These are phyloP conservation scores for Mediolabrus comicus DNA, from an alignment of 108 stramenopile genomes.

Conservation along the genomic window DNA sequence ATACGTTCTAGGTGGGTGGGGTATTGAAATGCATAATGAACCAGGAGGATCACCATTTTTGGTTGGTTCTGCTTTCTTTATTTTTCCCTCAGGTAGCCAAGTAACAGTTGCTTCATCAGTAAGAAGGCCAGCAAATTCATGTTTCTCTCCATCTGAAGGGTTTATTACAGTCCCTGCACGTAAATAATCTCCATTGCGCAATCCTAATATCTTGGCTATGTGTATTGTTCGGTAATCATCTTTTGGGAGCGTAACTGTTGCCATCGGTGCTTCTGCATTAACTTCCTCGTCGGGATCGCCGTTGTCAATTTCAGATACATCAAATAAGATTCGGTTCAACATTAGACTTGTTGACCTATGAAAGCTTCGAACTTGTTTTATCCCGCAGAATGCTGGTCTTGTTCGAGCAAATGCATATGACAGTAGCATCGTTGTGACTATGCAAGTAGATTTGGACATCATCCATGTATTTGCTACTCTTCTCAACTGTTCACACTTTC, in stretches of 20 bases:
- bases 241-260: constrained; percentile 58
- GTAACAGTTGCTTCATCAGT: constrained; percentile 73
- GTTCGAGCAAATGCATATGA: not conserved
- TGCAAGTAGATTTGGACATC: too few relatives aligned
- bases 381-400: not conserved
- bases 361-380: constrained; percentile 1
- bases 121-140: constrained; percentile 42
- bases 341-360: constrained; percentile 22
- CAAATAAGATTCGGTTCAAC: constrained; percentile 79
- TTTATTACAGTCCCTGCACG: constrained; percentile 71
- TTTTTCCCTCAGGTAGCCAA: constrained; percentile 83
- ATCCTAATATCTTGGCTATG: constrained; percentile 71
- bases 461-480: too few relatives aligned
- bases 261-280: constrained; percentile 10
- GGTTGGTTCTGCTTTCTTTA: constrained; percentile 73
- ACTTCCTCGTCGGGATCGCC: not conserved
- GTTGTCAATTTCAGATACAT: constrained; percentile 51
- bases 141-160: not conserved
- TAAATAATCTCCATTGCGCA: constrained; percentile 68
- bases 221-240: constrained; percentile 85
- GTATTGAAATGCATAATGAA: constrained; percentile 48
- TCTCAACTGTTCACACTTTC: too few relatives aligned
- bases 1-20: constrained; percentile 33
- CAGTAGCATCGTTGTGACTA: not conserved
- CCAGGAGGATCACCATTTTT: constrained; percentile 80